Evolutionary conservation across 176 grass and related monocot genomes (phyloP).

Genomic region (Panicum miliaceum): DNA sequence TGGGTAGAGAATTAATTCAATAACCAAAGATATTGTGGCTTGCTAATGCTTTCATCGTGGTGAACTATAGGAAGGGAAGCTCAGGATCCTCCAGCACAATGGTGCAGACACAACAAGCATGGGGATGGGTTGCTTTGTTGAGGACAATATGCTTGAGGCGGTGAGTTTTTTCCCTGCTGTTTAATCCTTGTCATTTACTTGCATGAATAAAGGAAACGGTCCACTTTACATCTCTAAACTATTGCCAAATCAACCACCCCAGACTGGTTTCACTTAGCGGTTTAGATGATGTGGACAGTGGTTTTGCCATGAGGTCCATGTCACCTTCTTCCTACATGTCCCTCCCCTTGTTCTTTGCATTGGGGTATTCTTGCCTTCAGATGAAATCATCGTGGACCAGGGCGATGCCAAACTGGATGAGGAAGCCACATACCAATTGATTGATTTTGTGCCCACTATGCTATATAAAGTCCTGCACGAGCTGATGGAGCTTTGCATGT

Average conservation of each 20-base stretch:
- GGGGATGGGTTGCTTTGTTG: slow-evolving; percentile 50
- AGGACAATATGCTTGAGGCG: slow-evolving; percentile 82
- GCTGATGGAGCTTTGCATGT: neutral
- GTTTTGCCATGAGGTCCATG: neutral
- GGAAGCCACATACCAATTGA: neutral
- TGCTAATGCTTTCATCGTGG: slow-evolving; percentile 44
- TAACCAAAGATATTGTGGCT: slow-evolving; percentile 18
- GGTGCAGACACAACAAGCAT: slow-evolving; percentile 57
- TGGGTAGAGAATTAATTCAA: slow-evolving; percentile 40
- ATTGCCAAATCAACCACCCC: neutral
- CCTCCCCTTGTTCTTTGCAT: neutral
- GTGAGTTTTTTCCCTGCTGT: slow-evolving; percentile 8
- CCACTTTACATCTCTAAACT: neutral
- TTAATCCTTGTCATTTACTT: slow-evolving; percentile 22
- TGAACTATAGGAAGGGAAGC: slow-evolving; percentile 83
- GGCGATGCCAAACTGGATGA: neutral
- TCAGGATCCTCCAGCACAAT: slow-evolving; percentile 90
- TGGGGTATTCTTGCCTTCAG: neutral
- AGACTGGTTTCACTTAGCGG: neutral
- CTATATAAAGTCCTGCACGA: neutral
- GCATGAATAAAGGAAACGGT: neutral
- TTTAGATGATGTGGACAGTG: neutral
- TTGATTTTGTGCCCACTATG: neutral
- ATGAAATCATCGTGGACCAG: neutral
- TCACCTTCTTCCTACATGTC: neutral